phyloP scores from a whole-genome alignment of 2,329 filamentous ascomycete species.

The Leptoxyphium fumago region DNA sequence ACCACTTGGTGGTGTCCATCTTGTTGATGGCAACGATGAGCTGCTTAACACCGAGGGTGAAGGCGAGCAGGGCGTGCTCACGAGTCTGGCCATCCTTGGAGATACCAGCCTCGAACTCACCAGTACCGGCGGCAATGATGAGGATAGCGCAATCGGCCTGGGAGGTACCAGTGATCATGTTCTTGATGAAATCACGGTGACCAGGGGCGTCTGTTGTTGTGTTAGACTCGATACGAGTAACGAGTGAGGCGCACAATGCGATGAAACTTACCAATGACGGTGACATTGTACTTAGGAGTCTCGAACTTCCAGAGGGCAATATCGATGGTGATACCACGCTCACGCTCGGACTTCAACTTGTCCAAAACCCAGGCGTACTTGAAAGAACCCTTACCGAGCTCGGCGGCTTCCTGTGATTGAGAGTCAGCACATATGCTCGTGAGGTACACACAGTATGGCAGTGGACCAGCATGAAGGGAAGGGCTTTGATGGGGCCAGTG shows the following conservation, averaged over 20 bases:
- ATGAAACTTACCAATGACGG: slow-evolving; percentile 63
- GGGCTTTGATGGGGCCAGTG: slow-evolving; percentile 1
- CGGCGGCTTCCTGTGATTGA: slow-evolving; percentile 69
- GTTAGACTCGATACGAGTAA: not conserved
- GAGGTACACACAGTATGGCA: not conserved
- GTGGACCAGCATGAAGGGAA: slow-evolving; percentile 4
- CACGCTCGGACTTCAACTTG: slow-evolving; percentile 99
- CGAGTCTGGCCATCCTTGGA: slow-evolving; percentile 99
- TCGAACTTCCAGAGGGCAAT: slow-evolving; percentile 99
- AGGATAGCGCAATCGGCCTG: slow-evolving; percentile 99
- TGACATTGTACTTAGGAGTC: slow-evolving; percentile 90
- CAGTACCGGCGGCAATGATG: slow-evolving; percentile 99
- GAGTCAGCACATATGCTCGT: too few relatives aligned
- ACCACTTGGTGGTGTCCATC: slow-evolving; percentile 99
- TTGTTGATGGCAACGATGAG: slow-evolving; percentile 99
- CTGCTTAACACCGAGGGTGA: slow-evolving; percentile 99
- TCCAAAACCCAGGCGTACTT: slow-evolving; percentile 99
- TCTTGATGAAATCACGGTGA: slow-evolving; percentile 99
- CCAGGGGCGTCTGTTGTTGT: slow-evolving; percentile 61
- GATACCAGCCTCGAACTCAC: slow-evolving; percentile 99
- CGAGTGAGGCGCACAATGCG: not conserved
- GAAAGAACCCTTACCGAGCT: slow-evolving; percentile 99
- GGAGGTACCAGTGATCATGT: slow-evolving; percentile 99
- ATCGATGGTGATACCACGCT: slow-evolving; percentile 99
- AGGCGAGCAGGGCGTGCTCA: slow-evolving; percentile 99